Base-by-base conservation (phyloP, 768 basidiomycete species). In the Lyophyllum atratum region DNA sequence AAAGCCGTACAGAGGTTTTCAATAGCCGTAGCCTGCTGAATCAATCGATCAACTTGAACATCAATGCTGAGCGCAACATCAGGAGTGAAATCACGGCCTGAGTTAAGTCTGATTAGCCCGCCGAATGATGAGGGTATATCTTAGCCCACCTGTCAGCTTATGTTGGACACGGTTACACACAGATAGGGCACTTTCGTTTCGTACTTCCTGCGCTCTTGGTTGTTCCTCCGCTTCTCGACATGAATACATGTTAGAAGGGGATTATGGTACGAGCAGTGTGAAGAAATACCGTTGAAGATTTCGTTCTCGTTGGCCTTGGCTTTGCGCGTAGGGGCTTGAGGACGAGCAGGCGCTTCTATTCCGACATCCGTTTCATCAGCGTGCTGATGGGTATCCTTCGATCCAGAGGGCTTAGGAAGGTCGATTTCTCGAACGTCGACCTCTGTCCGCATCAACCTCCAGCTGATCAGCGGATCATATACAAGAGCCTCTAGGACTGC, bases 401-500 rank as follows among this genome's bases (percentile, higher is more conserved):
- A 52, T 46, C 51, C 46, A 59, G 56, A 50, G 9, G 45, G 25
- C 48, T 66, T 51, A 60, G n/a, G n/a, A 86, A 90, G 88, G 70
- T 92, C 88, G 28, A 82, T 79, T 50, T 86, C 83, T 55, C 86
- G 80, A 21, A 78, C 78, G 55, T 93, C 91, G 34, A 84, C 85
- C 51, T 95, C 92, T 6, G 89, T 84, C 66, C 92, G 90, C 80
- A 93, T 90, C 60, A 97, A 77, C 64, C 95, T 85, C 95, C 95
- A 99, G 66, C 93, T 96, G 78, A 98, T 95, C 55, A 99, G 76
- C 11, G 97, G 97, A 68, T 99, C 97, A 65, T 98, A 98, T 8
- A 98, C 95, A 69, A 99, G 98, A 7, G 97, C 96, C 70, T 99
- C 97, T 26, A 99, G 79, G n/a, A 99, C 96, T 5, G 97, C 97